Conservation (phyloP, 1,139 yeast genomes). For the Saccharomyces hybrid region DNA sequence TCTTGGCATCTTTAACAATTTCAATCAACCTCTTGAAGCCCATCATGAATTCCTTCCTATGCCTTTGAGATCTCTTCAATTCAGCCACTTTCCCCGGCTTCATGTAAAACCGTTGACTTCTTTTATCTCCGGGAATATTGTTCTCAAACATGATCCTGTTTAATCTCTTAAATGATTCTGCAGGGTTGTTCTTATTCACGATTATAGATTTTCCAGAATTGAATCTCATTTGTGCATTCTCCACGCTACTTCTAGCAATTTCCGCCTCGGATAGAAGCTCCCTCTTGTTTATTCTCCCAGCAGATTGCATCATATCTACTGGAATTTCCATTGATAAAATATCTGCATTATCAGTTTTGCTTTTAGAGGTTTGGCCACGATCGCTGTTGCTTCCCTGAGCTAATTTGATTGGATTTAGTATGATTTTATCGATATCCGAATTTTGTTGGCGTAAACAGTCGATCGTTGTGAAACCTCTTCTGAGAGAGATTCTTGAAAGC, state of each 20-base stretch:
- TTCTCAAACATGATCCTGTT: slow-evolving; percentile 33
- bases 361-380: neutral
- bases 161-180: slow-evolving; percentile 33
- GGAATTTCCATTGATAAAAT: neutral
- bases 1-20: slow-evolving; percentile 44
- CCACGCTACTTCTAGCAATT: slow-evolving; percentile 1
- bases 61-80: slow-evolving; percentile 37
- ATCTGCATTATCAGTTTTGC: neutral
- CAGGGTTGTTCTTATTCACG: slow-evolving; percentile 12
- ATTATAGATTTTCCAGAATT: neutral
- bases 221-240: slow-evolving; percentile 1
- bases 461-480: neutral
- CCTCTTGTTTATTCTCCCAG: slow-evolving; percentile 1
- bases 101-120: slow-evolving; percentile 38
- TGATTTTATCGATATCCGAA: slow-evolving; percentile 9
- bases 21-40: slow-evolving; percentile 42
- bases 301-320: neutral
- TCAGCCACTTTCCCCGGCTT: slow-evolving; percentile 43
- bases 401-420: neutral
- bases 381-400: neutral
- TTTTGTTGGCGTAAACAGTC: neutral
- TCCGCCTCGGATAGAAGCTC: neutral
- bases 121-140: slow-evolving; percentile 33
- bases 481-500: neutral
- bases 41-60: slow-evolving; percentile 41